A percentile compares a stretch with the other conserved stretches of the same genome.
Evolutionary conservation across 2,329 filamentous ascomycete species (phyloP).

Genomic region (Samsoniella hepiali): DNA sequence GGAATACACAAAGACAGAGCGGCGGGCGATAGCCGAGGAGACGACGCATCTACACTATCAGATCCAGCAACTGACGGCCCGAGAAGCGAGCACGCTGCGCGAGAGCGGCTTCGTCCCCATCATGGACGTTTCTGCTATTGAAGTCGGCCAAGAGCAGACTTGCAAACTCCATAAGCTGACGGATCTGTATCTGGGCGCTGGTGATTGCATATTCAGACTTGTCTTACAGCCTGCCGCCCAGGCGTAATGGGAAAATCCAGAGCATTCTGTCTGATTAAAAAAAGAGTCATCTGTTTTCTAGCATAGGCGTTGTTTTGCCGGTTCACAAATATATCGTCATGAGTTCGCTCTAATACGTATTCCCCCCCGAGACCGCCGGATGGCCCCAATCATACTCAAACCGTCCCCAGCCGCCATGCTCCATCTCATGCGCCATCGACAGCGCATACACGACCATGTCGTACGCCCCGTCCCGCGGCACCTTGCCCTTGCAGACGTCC

Average conservation of each 20-base stretch:
- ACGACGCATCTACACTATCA: not conserved
- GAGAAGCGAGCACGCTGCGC: not conserved
- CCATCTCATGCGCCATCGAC: constrained; percentile 49
- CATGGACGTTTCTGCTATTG: not conserved
- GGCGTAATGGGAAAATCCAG: not conserved
- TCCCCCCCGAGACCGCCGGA: constrained; percentile 26
- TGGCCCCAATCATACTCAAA: constrained; percentile 51
- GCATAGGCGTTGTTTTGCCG: no score
- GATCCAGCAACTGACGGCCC: constrained; percentile 5
- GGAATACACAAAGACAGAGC: constrained; percentile 6
- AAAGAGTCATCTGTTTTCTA: no score
- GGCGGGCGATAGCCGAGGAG: no score
- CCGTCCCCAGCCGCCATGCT: constrained; percentile 49
- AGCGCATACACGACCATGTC: constrained; percentile 54
- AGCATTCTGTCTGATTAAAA: no score
- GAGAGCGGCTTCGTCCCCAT: not conserved
- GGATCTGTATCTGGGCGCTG: not conserved
- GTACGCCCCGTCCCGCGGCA: constrained; percentile 51
- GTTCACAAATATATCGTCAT: no score
- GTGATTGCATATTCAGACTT: constrained; percentile 7
- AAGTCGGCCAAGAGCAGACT: not conserved
- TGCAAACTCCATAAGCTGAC: not conserved
- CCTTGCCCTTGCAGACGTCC: constrained; percentile 52
- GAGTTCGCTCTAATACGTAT: constrained; percentile 29
- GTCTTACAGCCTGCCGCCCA: not conserved